Evolutionary conservation across 106 monocot genomes (phyloP).

Genomic region (Dendrobium officinale): DNA sequence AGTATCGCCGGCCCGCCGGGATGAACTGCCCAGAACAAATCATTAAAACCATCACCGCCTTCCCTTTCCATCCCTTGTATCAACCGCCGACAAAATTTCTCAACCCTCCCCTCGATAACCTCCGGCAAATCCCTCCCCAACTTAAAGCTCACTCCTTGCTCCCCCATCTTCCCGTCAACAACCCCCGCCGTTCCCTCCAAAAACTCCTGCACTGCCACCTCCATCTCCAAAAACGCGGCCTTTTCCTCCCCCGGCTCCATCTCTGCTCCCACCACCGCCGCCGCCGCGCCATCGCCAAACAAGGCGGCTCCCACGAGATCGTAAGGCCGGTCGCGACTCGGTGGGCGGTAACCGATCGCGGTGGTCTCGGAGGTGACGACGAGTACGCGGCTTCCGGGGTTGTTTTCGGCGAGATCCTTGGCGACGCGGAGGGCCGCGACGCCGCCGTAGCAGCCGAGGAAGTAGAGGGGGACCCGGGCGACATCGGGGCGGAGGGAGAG

Average conservation of each 20-base stretch:
- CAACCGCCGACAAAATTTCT: conserved; percentile 48
- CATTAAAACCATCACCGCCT: conserved; percentile 30
- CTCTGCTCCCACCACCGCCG: conserved; percentile 58
- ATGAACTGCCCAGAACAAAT: conserved; percentile 86
- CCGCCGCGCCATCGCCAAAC: conserved; percentile 78
- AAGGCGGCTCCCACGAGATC: conserved; percentile 84
- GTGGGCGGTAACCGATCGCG: conserved; percentile 61
- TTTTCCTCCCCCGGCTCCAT: conserved; percentile 15
- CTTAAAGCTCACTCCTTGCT: conserved; percentile 69
- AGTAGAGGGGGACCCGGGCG: conserved; percentile 52
- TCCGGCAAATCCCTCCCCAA: conserved; percentile 67
- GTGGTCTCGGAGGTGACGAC: conserved; percentile 77
- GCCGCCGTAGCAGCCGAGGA: conserved; percentile 79
- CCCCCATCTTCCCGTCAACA: conserved; percentile 58
- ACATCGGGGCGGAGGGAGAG: conserved; percentile 44
- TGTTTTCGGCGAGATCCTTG: conserved; percentile 89
- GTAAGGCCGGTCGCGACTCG: conserved; percentile 52
- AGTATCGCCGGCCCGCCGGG: conserved; percentile 90
- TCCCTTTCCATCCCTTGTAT: conserved; percentile 12
- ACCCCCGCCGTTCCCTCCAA: conserved; percentile 45
- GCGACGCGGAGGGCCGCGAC: conserved; percentile 73
- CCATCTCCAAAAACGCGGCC: conserved; percentile 46
- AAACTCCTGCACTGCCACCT: conserved; percentile 48
- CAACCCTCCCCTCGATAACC: conserved; percentile 52
- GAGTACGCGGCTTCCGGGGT: conserved; percentile 75